A percentile compares a stretch with the other conserved stretches of the same genome.
Evolutionary conservation across 2,329 filamentous ascomycete species (phyloP).

Genomic region (Neopestalotiopsis sp.): DNA sequence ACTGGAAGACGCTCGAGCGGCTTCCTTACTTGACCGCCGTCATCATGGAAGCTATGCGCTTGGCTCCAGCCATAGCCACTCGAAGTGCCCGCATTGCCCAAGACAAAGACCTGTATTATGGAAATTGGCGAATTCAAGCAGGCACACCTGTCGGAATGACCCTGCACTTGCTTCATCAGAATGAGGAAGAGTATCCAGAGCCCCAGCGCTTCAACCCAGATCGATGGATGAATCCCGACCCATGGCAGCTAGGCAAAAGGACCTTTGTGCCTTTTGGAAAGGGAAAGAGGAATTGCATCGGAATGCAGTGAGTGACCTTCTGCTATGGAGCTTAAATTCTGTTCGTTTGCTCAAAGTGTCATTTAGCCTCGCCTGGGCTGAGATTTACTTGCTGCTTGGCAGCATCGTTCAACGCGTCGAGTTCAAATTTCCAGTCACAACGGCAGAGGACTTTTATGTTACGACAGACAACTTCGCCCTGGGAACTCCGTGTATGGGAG

Average conservation of each 20-base stretch:
- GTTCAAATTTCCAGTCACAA: slow-evolving; percentile 19
- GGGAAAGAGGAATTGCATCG: slow-evolving; percentile 13
- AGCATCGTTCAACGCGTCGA: slow-evolving; percentile 23
- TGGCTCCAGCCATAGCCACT: slow-evolving; percentile 47
- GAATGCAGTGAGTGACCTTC: slow-evolving; percentile 11
- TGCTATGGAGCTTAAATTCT: not conserved
- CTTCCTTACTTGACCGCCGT: slow-evolving; percentile 49
- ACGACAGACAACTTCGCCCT: slow-evolving; percentile 26
- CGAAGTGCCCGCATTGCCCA: slow-evolving; percentile 48
- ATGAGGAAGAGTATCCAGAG: slow-evolving; percentile 30
- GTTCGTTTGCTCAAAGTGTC: not conserved
- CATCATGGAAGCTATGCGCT: slow-evolving; percentile 50
- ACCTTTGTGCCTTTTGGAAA: slow-evolving; percentile 8
- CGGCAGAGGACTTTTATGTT: slow-evolving; percentile 24
- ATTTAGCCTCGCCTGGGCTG: slow-evolving; percentile 28
- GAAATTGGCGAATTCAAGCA: slow-evolving; percentile 30
- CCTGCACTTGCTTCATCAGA: slow-evolving; percentile 29
- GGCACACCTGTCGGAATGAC: slow-evolving; percentile 37
- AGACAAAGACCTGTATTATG: slow-evolving; percentile 29
- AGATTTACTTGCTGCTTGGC: slow-evolving; percentile 26
- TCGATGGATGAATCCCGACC: slow-evolving; percentile 26
- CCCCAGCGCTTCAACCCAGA: slow-evolving; percentile 32
- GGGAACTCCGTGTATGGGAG: slow-evolving; percentile 22
- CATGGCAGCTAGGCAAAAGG: not conserved
- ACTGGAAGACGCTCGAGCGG: slow-evolving; percentile 22